Evolutionary conservation across 2,329 filamentous ascomycete species (phyloP), one percentile per base, ranked within the genome.

Genomic region (Bipolaris gigantea): DNA sequence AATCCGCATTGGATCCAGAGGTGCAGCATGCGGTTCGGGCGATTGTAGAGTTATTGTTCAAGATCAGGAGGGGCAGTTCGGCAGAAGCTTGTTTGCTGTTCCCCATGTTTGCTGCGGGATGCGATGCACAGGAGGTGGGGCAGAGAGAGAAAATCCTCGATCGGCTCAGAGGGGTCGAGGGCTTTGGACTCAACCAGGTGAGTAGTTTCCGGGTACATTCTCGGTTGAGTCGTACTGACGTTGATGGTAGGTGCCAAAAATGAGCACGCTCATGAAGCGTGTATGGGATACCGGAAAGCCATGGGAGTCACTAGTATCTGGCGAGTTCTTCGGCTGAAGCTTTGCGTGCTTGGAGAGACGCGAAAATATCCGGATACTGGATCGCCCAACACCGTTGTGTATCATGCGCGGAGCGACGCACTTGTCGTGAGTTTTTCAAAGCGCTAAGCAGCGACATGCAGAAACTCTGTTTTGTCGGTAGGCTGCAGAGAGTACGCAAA

Each of bases 91-190:
- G 89, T 65, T 76, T 90, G 16, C 72, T 94, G 35, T 92, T 94
- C 60, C 90, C 90, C 0, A 85, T 94, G 75, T 94, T 94, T 72
- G 89, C 89, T 1, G 90, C 90, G 1, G 90, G 90, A 0, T 92
- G 89, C 61, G 89, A 94, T 70, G 85, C 86, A 1, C 76, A 76
- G 50, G 81, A 85, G 44, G 65, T 77, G 32, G 74, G 73, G 2
- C 83, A 88, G 62, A 79, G 85, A 45, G 75, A 76, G 21, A 80
- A 84, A 64, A 84, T 93, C 34, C 76, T 89, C 64, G 82, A 85
- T 61, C 79, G 89, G 43, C 79, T 94, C 67, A 79, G 80, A 68
- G 81, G 81, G 16, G 83, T 90, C 1, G 89, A 93, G 74, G 84
- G 81, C 5, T 86, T 87, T 59, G 90, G 89, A 4, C 86, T 93